Evolutionary conservation across 2,329 filamentous ascomycete genomes (phyloP).

Genomic region (Dactylonectria macrodidyma): DNA sequence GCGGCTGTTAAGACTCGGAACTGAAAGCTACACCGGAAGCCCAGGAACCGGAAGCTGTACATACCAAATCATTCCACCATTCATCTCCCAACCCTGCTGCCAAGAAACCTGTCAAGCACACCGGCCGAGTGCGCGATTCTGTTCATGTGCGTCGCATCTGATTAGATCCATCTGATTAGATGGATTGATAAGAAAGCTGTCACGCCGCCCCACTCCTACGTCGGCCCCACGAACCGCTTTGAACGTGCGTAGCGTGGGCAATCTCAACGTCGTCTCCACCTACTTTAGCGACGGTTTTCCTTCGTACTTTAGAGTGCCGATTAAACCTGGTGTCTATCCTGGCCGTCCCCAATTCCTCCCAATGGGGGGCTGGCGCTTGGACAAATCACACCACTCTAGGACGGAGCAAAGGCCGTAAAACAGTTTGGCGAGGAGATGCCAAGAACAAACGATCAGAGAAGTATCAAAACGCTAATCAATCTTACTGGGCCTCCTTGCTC

Average conservation of each 20-base stretch:
- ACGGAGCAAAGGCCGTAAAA: neutral
- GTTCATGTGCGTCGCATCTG: neutral
- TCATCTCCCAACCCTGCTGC: neutral
- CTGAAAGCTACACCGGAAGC: neutral
- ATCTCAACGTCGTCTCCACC: neutral
- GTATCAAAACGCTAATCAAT: neutral
- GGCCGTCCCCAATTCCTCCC: neutral
- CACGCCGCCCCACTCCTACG: neutral
- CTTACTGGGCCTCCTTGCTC: neutral
- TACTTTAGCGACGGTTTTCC: neutral
- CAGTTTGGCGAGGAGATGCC: neutral
- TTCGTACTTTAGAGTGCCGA: neutral
- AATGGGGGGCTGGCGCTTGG: neutral
- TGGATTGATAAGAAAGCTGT: neutral
- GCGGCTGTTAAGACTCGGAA: neutral
- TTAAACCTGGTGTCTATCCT: neutral
- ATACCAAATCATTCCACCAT: neutral
- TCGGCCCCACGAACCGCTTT: neutral
- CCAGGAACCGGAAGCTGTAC: neutral
- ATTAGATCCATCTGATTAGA: conserved; percentile 2
- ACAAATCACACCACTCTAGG: neutral
- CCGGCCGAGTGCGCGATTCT: neutral
- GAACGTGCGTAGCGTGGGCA: neutral
- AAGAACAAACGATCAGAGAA: neutral
- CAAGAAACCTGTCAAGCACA: neutral